These are phyloP conservation scores for Luffa aegyptiaca DNA, from an alignment of 306 rosid species.

Conservation along the genomic window DNA sequence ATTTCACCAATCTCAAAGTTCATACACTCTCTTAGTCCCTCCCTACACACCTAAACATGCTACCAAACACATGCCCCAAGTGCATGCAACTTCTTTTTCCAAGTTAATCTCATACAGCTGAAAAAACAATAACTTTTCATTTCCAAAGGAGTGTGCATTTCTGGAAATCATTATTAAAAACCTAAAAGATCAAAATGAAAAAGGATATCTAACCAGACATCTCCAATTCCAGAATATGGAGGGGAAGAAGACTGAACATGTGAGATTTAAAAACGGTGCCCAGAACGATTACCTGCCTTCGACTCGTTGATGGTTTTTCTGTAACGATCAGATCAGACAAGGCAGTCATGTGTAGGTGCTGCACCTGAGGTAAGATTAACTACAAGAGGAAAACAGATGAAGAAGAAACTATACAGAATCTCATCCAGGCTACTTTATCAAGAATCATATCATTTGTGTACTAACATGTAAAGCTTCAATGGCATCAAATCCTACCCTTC, in stretches of 20 bases:
- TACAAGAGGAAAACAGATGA: background rate
- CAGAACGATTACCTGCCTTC: background rate
- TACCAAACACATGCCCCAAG: background rate
- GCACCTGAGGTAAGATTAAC: background rate
- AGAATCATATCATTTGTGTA: background rate
- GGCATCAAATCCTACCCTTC: background rate
- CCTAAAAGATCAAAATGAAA: background rate
- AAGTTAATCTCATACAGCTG: background rate
- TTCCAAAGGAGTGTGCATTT: background rate
- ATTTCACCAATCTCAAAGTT: background rate
- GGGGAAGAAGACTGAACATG: background rate
- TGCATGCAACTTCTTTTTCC: background rate
- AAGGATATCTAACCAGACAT: background rate
- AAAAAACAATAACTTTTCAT: background rate
- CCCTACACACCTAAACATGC: background rate
- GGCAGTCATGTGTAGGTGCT: background rate
- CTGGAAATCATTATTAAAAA: background rate
- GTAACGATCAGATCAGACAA: background rate
- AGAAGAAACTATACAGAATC: background rate
- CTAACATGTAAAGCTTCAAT: slow-evolving; percentile 7
- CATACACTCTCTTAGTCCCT: background rate
- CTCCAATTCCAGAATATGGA: background rate
- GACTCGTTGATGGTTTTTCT: background rate
- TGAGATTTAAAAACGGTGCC: background rate
- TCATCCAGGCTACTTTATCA: background rate